Evolutionary conservation across 331 rosid genomes (phyloP).

Genomic region (Rosa hybrid): DNA sequence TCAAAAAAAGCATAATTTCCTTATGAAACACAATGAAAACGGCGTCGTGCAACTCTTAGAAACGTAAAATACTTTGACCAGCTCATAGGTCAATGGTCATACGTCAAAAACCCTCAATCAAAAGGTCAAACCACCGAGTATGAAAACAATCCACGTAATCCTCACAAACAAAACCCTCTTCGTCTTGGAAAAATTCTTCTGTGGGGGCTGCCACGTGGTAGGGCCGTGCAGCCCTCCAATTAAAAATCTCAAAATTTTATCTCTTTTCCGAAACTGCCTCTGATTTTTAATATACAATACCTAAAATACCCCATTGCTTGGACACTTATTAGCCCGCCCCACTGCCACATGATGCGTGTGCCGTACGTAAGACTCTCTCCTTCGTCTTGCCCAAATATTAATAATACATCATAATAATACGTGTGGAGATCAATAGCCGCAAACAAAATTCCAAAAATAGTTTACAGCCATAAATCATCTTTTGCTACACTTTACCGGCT

Average conservation of each 20-base stretch:
- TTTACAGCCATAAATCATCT: not conserved
- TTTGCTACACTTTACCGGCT: conserved; percentile 37
- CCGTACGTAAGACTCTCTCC: too few relatives aligned
- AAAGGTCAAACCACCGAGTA: conserved; percentile 1
- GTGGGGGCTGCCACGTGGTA: too few relatives aligned
- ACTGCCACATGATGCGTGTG: too few relatives aligned
- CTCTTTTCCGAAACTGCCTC: too few relatives aligned
- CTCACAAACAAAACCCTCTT: not conserved
- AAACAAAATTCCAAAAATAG: not conserved
- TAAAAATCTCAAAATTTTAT: too few relatives aligned
- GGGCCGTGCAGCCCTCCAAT: too few relatives aligned
- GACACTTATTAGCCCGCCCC: too few relatives aligned
- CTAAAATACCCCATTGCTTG: too few relatives aligned
- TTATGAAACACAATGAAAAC: not conserved
- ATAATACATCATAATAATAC: not conserved
- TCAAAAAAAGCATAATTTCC: too few relatives aligned
- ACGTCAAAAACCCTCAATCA: not conserved
- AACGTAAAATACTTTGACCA: conserved; percentile 6
- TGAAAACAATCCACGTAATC: conserved; percentile 9
- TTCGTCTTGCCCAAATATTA: not conserved
- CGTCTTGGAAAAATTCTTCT: not conserved
- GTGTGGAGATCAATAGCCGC: not conserved
- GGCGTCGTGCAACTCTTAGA: not conserved
- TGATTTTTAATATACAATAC: too few relatives aligned
- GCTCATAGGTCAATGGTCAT: not conserved